Evolutionary conservation across 306 rosid species (phyloP).

Genomic region (Neltuma alba): DNA sequence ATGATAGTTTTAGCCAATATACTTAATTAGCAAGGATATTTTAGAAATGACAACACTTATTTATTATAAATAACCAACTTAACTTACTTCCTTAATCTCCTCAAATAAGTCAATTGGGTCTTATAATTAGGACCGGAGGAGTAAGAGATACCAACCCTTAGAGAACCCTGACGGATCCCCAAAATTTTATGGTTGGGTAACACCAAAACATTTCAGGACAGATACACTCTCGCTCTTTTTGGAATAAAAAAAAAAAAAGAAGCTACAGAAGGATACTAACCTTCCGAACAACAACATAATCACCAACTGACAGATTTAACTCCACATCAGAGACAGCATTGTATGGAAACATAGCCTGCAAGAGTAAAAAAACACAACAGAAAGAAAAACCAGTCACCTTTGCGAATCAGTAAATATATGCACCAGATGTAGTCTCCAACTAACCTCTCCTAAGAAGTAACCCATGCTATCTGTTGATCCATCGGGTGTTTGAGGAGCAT

Average conservation of each 20-base stretch:
- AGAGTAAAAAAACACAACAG: conserved; percentile 33
- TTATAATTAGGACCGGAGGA: no score
- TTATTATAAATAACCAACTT: no score
- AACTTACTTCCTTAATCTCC: no score
- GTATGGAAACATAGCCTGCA: conserved; percentile 76
- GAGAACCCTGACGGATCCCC: background rate
- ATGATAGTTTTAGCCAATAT: no score
- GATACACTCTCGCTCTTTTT: background rate
- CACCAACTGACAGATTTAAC: conserved; percentile 76
- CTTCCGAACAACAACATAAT: conserved; percentile 87
- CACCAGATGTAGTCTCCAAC: conserved; percentile 28
- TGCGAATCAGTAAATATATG: background rate
- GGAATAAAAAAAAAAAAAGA: background rate
- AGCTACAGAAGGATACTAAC: conserved; percentile 43
- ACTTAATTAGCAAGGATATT: no score
- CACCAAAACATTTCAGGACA: background rate
- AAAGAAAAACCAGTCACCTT: conserved; percentile 18
- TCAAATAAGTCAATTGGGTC: no score
- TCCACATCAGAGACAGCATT: conserved; percentile 82
- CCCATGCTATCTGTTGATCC: conserved; percentile 19
- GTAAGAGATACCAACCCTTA: background rate
- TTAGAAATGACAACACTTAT: no score
- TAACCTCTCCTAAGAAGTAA: conserved; percentile 14
- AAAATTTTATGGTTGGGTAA: background rate
- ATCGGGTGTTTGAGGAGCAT: background rate